Percentiles rank a stretch among this genome's conserved stretches.
Evolutionary conservation across 169 alveolate genomes (phyloP).

Genomic region (Plasmodium sp.): DNA sequence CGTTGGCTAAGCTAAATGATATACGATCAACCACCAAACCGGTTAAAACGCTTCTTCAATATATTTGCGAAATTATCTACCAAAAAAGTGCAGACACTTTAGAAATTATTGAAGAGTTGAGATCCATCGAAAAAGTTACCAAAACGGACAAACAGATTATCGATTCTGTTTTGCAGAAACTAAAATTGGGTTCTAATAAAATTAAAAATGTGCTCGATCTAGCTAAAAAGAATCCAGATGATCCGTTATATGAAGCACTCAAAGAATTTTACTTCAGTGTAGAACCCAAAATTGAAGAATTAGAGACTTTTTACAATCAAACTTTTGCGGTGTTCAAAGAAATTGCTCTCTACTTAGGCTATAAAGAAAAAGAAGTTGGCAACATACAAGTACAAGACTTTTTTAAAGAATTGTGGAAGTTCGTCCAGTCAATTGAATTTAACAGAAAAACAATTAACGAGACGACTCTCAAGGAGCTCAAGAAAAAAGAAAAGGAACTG

Average conservation of each 20-base stretch:
- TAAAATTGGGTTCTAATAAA: conserved; percentile 78
- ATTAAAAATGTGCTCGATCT: conserved; percentile 79
- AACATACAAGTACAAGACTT: conserved; percentile 88
- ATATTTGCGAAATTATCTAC: conserved; percentile 81
- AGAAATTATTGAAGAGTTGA: conserved; percentile 77
- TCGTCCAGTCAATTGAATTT: conserved; percentile 86
- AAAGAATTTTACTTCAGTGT: conserved; percentile 70
- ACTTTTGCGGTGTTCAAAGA: conserved; percentile 83
- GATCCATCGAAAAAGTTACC: conserved; percentile 78
- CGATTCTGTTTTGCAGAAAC: conserved; percentile 77
- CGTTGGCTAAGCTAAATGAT: conserved; percentile 88
- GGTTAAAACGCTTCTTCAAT: conserved; percentile 88
- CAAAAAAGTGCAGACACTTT: conserved; percentile 77
- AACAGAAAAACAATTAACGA: conserved; percentile 87
- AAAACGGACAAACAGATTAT: conserved; percentile 80
- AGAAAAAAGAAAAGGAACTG: conserved; percentile 81
- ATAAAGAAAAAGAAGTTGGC: conserved; percentile 88
- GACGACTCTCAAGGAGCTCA: conserved; percentile 74
- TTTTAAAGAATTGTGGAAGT: conserved; percentile 88
- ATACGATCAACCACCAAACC: conserved; percentile 91
- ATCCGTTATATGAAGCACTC: conserved; percentile 79
- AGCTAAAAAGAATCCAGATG: conserved; percentile 77
- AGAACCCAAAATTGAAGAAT: conserved; percentile 75
- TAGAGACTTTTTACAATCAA: conserved; percentile 67
- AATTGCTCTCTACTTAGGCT: conserved; percentile 87